Percentiles rank a stretch among this genome's conserved stretches.
phyloP scores from a whole-genome alignment of 1,284 basidiomycete genomes.

The Exobasidium rhododendri region DNA sequence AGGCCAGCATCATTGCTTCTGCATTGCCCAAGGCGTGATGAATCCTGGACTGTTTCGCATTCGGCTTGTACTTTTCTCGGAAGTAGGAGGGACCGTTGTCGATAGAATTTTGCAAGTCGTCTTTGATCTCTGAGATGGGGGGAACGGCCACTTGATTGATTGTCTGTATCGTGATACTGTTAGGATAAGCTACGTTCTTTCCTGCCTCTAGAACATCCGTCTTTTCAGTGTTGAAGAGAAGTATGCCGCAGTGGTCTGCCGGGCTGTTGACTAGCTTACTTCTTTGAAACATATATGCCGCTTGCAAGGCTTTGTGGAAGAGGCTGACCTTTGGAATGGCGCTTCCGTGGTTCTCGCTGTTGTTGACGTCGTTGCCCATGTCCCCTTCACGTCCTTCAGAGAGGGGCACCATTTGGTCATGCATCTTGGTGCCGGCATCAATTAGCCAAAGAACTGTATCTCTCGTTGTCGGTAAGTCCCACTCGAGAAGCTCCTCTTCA shows the following conservation, averaged over 20 bases:
- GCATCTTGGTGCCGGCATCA: slow-evolving; percentile 87
- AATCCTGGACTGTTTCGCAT: slow-evolving; percentile 60
- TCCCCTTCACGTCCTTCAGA: slow-evolving; percentile 9
- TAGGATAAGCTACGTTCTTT: slow-evolving; percentile 13
- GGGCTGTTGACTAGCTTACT: slow-evolving; percentile 83
- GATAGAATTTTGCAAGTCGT: slow-evolving; percentile 27
- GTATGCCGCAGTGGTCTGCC: slow-evolving; percentile 78
- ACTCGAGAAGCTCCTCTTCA: slow-evolving; percentile 17
- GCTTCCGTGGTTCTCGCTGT: slow-evolving; percentile 24
- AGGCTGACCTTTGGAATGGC: slow-evolving; percentile 46
- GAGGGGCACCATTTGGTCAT: slow-evolving; percentile 54
- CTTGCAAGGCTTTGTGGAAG: slow-evolving; percentile 67
- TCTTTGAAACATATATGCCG: slow-evolving; percentile 78
- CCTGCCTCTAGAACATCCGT: slow-evolving; percentile 10
- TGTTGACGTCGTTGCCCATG: slow-evolving; percentile 22
- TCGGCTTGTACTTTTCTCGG: slow-evolving; percentile 28
- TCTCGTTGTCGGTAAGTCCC: slow-evolving; percentile 12
- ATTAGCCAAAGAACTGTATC: slow-evolving; percentile 71
- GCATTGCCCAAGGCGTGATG: slow-evolving; percentile 65
- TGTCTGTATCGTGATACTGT: slow-evolving; percentile 11
- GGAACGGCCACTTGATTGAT: slow-evolving; percentile 8
- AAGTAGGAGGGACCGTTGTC: slow-evolving; percentile 15
- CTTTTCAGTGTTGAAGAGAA: slow-evolving; percentile 76
- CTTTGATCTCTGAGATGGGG: slow-evolving; percentile 60
- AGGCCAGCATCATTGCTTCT: slow-evolving; percentile 59